phyloP scores from a whole-genome alignment of 1,284 basidiomycete genomes.

The Rhodotorula sp. region DNA sequence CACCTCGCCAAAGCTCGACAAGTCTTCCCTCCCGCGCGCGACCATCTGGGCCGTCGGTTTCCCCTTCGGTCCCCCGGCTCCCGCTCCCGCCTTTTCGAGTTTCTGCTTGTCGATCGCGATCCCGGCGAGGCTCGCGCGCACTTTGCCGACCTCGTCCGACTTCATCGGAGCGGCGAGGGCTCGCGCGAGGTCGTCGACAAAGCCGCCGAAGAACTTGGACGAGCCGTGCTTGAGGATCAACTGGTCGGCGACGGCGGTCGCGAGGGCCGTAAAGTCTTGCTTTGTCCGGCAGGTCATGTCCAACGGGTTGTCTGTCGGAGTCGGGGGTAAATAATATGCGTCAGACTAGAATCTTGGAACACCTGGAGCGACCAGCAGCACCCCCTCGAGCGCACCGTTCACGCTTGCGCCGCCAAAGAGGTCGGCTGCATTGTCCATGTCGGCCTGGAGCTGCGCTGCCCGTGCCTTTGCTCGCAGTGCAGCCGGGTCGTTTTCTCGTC shows the following conservation, averaged over 20 bases:
- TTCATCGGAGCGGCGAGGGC: conserved; percentile 70
- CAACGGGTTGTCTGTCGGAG: conserved; percentile 25
- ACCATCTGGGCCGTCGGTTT: conserved; percentile 36
- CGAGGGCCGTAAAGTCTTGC: conserved; percentile 74
- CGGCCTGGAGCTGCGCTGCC: conserved; percentile 76
- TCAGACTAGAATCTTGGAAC: neutral
- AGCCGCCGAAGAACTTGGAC: conserved; percentile 75
- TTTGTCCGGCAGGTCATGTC: conserved; percentile 65
- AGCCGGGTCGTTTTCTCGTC: conserved; percentile 65
- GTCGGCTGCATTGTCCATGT: conserved; percentile 76
- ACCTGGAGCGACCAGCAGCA: neutral
- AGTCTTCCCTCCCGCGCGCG: conserved; percentile 36
- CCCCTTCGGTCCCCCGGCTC: conserved; percentile 14
- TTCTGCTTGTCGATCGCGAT: conserved; percentile 91
- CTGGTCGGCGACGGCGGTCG: conserved; percentile 66
- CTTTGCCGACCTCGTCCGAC: conserved; percentile 85
- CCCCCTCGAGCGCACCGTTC: conserved; percentile 57
- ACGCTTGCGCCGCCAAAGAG: conserved; percentile 69
- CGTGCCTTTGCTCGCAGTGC: conserved; percentile 66
- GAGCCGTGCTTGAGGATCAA: conserved; percentile 71
- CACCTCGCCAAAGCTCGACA: conserved; percentile 39
- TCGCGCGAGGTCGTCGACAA: conserved; percentile 76
- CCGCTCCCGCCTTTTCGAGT: conserved; percentile 62
- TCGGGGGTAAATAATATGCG: neutral
- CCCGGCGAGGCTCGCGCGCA: conserved; percentile 72